Base-by-base conservation (phyloP, 2,329 filamentous ascomycete species). In the Fusarium sp. region DNA sequence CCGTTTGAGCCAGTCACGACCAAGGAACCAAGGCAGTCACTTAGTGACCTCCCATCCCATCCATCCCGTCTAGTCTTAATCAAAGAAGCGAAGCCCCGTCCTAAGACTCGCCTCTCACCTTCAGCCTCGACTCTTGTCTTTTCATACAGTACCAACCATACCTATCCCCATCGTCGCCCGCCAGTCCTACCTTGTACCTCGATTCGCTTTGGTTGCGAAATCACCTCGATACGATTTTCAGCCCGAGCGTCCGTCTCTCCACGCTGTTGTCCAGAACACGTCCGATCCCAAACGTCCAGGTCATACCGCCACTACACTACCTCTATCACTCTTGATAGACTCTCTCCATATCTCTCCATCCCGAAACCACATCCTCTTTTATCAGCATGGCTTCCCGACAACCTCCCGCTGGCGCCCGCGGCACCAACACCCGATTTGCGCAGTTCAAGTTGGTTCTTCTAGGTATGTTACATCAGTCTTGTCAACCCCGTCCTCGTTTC, bases 391-490 rank as follows among this genome's bases (percentile, higher is more conserved):
- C 94, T 83, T 88, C 92, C 81, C 90, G 94, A 89, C 89, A 90
- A 84, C 90, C 82, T 76, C 84, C 86, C 74, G 84, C 86, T 77
- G 87, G 86, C 76, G 83, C 86, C 75, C 87, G 88, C 76, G 87
- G 86, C 79, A 83, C 86, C 87, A 89, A 90, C 90, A 89, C 92
- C 82, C 91, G 95, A 78, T 98, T 99, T 83, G 95, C 96, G 77
- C 96, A 99, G 87, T 99, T 99, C 86, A 99, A 99, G 88, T 89
- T 99, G 76, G 96, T 99, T 73, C 87, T 99, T 79, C 88, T 99
- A 72, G 96, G 96, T 98, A 88, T 74, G 91, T 74, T 59, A 21
- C 57, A 42, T 55, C 54, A 54, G 55, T 53, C 53, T 51, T 58
- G 34, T 46, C 55, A 45, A 42, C 21, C 59, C n/a, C 25, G 37